Base-by-base conservation (phyloP, 192 early-diverging fungal species). In the Haplosporangium gracile region DNA sequence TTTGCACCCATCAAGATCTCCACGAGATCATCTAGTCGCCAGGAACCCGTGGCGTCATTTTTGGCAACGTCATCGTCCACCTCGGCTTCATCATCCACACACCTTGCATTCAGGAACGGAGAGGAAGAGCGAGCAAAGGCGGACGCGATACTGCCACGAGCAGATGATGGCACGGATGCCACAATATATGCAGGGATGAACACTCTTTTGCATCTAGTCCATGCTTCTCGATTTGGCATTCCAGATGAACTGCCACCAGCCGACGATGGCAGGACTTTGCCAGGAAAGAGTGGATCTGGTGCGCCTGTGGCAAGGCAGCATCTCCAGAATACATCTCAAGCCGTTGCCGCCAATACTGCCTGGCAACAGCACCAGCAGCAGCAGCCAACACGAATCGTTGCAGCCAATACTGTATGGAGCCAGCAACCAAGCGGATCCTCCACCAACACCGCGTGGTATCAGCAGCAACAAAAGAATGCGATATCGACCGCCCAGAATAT, bases 171-270 rank as follows among this genome's bases (percentile, higher is more conserved):
- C 26, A 29, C 11, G 38, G 16, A 51, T 2, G 42, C 9, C 26
- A 38, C 51, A 8, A 13, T 70, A 13, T 86, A 86, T 53, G 74
- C 70, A 60, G 76, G 76, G 2, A 85, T 85, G 79, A 86, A 86
- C 38, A 73, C 24, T 55, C 57, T 86, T 3, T 76, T 86, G n/a
- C 76, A 81, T n/a, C 72, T 77, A 26, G 55, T 81, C 40, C 84
- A 86, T 51, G 75, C 79, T 0, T 38, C 79, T 5, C 78, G 84
- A n/a, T 86, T 78, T 81, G 84, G 84, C 20, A 78, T 81, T 18
- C 84, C 84, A 43, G 36, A 47, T 5, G 72, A 81, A 22, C 24
- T 74, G 32, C 32, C 63, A n/a, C 49, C 24, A 38, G 76, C 29
- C 20, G 26, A 15, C 0, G 43, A 69, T 24, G 22, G 3, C 9